These are phyloP conservation scores for Pestalotiopsis sp. DNA, from an alignment of 2,329 filamentous ascomycete genomes.

Conservation along the genomic window DNA sequence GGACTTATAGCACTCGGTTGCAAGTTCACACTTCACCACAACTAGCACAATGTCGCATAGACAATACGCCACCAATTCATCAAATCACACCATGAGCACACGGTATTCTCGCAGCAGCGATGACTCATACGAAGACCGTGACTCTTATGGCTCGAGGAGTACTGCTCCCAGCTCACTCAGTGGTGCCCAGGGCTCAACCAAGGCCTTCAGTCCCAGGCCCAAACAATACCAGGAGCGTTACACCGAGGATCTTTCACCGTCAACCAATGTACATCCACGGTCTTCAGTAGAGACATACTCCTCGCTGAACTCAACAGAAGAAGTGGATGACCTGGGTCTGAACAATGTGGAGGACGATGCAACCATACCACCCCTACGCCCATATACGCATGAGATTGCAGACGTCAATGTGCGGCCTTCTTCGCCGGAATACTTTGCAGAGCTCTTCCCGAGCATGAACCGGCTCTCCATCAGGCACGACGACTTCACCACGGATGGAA, in stretches of 20 bases:
- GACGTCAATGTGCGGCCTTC: constrained; percentile 73
- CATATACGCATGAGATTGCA: constrained; percentile 64
- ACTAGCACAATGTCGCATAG: constrained; percentile 39
- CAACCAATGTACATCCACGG: constrained; percentile 48
- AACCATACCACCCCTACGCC: constrained; percentile 56
- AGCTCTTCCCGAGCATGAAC: constrained; percentile 84
- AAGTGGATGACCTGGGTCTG: constrained; percentile 44
- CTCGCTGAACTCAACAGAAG: constrained; percentile 64
- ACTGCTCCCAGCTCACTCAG: constrained; percentile 51
- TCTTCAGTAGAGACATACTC: constrained; percentile 83
- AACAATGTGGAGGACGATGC: constrained; percentile 37
- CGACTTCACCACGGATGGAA: constrained; percentile 86
- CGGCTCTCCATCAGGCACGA: constrained; percentile 86
- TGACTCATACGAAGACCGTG: constrained; percentile 44
- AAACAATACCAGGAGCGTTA: constrained; percentile 24
- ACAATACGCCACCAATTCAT: constrained; percentile 32
- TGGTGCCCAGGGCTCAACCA: constrained; percentile 42
- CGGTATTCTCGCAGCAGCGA: constrained; percentile 45
- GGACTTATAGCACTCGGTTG: background rate
- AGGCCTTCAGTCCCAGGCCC: constrained; percentile 29
- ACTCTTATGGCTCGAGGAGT: constrained; percentile 49
- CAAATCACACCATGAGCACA: constrained; percentile 41
- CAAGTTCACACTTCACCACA: constrained; percentile 16
- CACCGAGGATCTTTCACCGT: constrained; percentile 41
- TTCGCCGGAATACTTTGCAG: constrained; percentile 79